Evolutionary conservation across 345 rosid species (phyloP).

Genomic region (Eucalyptus pauciflora): DNA sequence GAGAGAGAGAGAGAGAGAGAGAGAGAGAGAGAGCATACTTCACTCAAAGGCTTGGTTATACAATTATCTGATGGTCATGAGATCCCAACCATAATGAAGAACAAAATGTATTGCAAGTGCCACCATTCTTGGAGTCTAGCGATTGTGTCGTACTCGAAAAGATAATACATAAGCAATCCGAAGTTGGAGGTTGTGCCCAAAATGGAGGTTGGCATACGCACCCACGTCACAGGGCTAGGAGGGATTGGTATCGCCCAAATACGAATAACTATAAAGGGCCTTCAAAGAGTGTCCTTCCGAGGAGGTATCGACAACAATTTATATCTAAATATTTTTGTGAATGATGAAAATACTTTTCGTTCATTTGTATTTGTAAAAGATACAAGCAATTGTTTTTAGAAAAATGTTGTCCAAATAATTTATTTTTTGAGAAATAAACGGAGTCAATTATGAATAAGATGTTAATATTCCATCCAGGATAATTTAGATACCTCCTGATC

Average conservation of each 20-base stretch:
- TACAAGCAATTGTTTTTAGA: background rate
- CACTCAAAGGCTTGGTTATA: background rate
- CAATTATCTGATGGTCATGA: background rate
- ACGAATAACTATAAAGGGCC: background rate
- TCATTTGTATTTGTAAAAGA: no score
- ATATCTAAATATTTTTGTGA: no score
- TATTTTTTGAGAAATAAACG: background rate
- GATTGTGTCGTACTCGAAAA: background rate
- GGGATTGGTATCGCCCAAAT: background rate
- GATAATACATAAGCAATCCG: background rate
- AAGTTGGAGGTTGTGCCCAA: background rate
- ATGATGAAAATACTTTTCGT: background rate
- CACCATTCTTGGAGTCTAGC: background rate
- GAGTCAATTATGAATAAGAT: background rate
- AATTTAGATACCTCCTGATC: background rate
- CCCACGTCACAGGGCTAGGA: background rate
- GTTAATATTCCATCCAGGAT: background rate
- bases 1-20: no score
- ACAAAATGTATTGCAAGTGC: background rate
- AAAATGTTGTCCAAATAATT: background rate
- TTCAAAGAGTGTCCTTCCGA: background rate
- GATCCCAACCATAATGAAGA: background rate
- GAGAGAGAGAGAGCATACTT: background rate
- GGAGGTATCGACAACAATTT: background rate
- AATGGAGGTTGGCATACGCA: background rate